Percentiles rank a stretch among this genome's conserved stretches.
phyloP scores from a whole-genome alignment of 805 yeast genomes.

The Ogataea zsoltii region DNA sequence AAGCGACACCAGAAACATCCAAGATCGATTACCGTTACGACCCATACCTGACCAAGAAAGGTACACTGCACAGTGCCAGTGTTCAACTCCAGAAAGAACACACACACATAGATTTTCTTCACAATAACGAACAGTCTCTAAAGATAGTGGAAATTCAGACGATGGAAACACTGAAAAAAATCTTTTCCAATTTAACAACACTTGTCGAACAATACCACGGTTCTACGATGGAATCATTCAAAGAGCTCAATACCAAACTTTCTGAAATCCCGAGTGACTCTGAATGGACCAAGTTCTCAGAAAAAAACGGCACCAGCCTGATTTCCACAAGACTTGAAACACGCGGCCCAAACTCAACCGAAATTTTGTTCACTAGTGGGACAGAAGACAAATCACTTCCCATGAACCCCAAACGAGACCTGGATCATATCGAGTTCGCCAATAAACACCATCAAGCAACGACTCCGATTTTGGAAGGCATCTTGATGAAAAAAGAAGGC shows the following conservation, averaged over 20 bases:
- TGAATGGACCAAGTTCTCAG: slow-evolving; percentile 47
- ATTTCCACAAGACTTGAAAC: slow-evolving; percentile 1
- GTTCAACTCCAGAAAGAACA: slow-evolving; percentile 48
- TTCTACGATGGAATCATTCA: slow-evolving; percentile 30
- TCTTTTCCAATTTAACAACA: slow-evolving; percentile 33
- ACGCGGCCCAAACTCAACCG: no score
- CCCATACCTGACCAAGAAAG: slow-evolving; percentile 47
- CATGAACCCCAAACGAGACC: slow-evolving; percentile 34
- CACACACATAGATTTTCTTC: slow-evolving; percentile 43
- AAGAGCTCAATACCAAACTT: slow-evolving; percentile 34
- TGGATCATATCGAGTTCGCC: slow-evolving; percentile 38
- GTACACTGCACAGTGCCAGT: slow-evolving; percentile 37
- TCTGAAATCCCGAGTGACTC: slow-evolving; percentile 36
- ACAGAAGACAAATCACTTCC: not conserved
- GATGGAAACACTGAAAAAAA: slow-evolving; percentile 41
- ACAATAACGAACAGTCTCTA: slow-evolving; percentile 41
- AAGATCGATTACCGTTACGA: slow-evolving; percentile 42
- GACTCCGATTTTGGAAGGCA: slow-evolving; percentile 49
- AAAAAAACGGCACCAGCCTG: slow-evolving; percentile 28
- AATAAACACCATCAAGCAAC: slow-evolving; percentile 42
- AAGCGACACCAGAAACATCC: slow-evolving; percentile 6
- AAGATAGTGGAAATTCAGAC: slow-evolving; percentile 45
- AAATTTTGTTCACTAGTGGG: no score
- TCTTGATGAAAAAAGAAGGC: slow-evolving; percentile 46
- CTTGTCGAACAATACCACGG: slow-evolving; percentile 34